Evolutionary conservation across 1,139 yeast genomes (phyloP).

Genomic region (Yamadazyma dendronema): DNA sequence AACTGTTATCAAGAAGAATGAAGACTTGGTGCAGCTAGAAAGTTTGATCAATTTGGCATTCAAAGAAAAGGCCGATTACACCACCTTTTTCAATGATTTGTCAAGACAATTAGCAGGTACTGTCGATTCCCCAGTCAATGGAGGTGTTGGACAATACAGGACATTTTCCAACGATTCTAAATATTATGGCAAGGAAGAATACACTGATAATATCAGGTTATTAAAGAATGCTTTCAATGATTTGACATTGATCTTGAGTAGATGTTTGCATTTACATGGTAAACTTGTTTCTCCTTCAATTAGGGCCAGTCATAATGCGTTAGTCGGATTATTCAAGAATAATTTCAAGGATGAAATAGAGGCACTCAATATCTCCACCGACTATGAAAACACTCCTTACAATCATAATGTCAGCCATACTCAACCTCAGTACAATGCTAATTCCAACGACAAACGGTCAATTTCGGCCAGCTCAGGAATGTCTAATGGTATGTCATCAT

Average conservation of each 20-base stretch:
- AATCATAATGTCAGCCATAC: conserved; percentile 21
- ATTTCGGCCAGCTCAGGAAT: conserved; percentile 16
- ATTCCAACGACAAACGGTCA: conserved; percentile 14
- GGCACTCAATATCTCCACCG: conserved; percentile 34
- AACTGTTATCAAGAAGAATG: conserved; percentile 64
- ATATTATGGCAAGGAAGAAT: conserved; percentile 41
- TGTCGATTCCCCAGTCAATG: conserved; percentile 89
- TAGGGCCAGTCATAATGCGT: conserved; percentile 62
- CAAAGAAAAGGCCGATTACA: conserved; percentile 52
- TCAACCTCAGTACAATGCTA: conserved; percentile 12
- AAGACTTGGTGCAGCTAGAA: conserved; percentile 70
- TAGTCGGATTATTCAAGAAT: conserved; percentile 62
- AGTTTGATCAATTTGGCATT: conserved; percentile 56
- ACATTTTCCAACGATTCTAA: conserved; percentile 55
- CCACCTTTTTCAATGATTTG: conserved; percentile 59
- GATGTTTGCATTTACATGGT: conserved; percentile 70
- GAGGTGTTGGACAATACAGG: conserved; percentile 85
- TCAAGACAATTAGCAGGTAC: conserved; percentile 84
- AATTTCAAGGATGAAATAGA: conserved; percentile 70
- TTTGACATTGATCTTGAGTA: conserved; percentile 61
- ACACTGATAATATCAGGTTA: conserved; percentile 43
- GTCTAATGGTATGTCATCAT: conserved; percentile 14
- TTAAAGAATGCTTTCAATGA: conserved; percentile 67
- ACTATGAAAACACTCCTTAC: conserved; percentile 28
- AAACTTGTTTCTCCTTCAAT: conserved; percentile 58